Percentiles rank a stretch among this genome's conserved stretches.
Conservation (phyloP, 805 yeast genomes). For the Pichia cephalocereana region DNA sequence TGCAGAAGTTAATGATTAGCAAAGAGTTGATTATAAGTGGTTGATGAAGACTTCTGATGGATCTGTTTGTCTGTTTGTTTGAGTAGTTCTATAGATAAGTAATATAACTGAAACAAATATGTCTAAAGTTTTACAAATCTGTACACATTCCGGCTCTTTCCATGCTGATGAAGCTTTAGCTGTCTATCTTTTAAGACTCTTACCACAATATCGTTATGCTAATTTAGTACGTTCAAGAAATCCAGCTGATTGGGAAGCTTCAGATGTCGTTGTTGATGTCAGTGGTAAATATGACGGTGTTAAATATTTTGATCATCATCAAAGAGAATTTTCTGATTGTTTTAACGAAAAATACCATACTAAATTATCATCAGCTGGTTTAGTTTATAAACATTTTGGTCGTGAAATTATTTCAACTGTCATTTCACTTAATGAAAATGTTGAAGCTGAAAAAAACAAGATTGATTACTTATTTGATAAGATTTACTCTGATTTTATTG, state of each 20-base stretch:
- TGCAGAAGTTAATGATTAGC: too few relatives aligned
- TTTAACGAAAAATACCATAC: conserved; percentile 59
- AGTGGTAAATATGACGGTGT: conserved; percentile 81
- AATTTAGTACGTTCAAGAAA: conserved; percentile 76
- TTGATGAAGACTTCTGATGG: too few relatives aligned
- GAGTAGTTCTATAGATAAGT: too few relatives aligned
- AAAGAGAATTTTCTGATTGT: conserved; percentile 76
- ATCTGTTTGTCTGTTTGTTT: too few relatives aligned
- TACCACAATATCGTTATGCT: conserved; percentile 63
- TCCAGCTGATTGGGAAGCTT: conserved; percentile 69
- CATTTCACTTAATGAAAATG: conserved; percentile 30
- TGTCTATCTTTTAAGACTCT: conserved; percentile 66
- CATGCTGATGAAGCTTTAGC: conserved; percentile 98
- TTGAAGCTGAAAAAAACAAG: conserved; percentile 21
- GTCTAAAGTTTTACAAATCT: conserved; percentile 42
- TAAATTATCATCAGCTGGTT: conserved; percentile 88
- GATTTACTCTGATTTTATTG: conserved; percentile 80
- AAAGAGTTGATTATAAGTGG: too few relatives aligned
- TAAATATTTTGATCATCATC: conserved; percentile 93
- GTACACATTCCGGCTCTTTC: conserved; percentile 89
- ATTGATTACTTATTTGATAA: conserved; percentile 61
- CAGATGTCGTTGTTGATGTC: conserved; percentile 93
- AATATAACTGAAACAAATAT: neutral
- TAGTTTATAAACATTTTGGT: conserved; percentile 82
- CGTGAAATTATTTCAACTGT: conserved; percentile 53